phyloP scores from a whole-genome alignment of 2,329 filamentous ascomycete species.

The Hypoxylon sp. region DNA sequence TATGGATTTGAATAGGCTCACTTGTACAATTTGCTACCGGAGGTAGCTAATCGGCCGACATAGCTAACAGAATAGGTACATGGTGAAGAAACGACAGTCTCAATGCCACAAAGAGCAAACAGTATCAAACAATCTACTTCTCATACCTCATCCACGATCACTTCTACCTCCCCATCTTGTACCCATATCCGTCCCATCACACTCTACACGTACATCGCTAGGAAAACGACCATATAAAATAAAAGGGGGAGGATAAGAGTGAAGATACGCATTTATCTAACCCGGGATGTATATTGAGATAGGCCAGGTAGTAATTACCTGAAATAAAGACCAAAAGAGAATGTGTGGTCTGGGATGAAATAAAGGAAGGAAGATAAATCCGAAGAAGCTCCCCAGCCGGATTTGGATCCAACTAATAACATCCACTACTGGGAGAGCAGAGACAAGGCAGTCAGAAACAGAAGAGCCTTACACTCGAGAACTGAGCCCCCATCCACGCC shows the following conservation, averaged over 20 bases:
- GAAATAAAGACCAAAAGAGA: background rate
- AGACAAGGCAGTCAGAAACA: no score
- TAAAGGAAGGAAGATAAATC: background rate
- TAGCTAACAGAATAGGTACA: constrained; percentile 22
- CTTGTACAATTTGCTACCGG: constrained; percentile 22
- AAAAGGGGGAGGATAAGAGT: constrained; percentile 1
- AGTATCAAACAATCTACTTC: constrained; percentile 2
- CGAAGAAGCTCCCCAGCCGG: no score
- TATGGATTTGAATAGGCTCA: constrained; percentile 1
- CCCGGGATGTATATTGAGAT: background rate
- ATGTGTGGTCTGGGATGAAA: background rate
- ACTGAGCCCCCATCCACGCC: no score
- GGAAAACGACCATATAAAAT: background rate
- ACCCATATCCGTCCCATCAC: background rate
- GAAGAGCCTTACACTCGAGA: no score
- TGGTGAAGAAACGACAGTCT: background rate
- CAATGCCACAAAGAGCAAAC: background rate
- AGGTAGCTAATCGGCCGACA: constrained; percentile 6
- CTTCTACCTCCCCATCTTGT: background rate
- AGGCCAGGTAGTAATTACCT: background rate
- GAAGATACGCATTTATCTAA: constrained; percentile 17
- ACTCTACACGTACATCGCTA: background rate
- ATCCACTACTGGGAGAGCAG: no score
- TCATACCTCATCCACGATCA: background rate
- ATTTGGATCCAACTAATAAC: no score